phyloP scores from a whole-genome alignment of 192 early-diverging fungal species.

The Linnemannia hyalina region DNA sequence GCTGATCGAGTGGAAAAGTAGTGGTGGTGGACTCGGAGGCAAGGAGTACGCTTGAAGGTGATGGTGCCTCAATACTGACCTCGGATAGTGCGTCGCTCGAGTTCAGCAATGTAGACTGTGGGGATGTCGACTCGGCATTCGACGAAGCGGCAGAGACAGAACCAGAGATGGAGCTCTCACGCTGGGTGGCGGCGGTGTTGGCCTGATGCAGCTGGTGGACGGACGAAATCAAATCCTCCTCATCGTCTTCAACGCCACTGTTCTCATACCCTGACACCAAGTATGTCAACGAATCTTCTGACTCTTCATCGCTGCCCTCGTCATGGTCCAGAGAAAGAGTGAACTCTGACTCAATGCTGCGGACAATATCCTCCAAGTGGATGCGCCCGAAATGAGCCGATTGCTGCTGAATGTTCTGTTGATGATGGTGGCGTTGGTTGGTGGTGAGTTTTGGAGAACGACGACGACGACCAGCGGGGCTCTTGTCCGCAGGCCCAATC shows the following conservation, averaged over 20 bases:
- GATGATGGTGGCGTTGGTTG: not conserved
- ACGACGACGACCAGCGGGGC: not conserved
- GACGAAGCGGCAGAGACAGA: not conserved
- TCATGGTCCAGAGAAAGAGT: not conserved
- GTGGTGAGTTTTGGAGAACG: not conserved
- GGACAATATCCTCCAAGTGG: conserved; percentile 25
- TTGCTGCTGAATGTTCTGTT: not conserved
- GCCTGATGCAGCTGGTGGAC: not conserved
- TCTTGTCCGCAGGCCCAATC: not conserved
- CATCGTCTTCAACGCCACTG: conserved; percentile 18
- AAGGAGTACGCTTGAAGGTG: not conserved
- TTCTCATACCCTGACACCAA: conserved; percentile 17
- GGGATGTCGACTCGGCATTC: conserved; percentile 7
- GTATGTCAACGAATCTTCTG: conserved; percentile 31
- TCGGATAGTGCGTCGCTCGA: conserved; percentile 8
- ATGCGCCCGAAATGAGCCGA: not conserved
- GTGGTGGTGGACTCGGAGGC: not conserved
- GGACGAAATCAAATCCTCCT: not conserved
- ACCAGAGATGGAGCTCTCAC: not conserved
- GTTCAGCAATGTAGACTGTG: conserved; percentile 29
- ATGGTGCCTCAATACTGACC: not conserved
- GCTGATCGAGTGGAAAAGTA: not conserved
- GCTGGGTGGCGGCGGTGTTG: not conserved
- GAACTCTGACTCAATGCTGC: conserved; percentile 33
- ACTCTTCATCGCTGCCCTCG: conserved; percentile 1